These are phyloP conservation scores for Vachellia collinsii DNA, from an alignment of 306 rosid species.

Conservation along the genomic window DNA sequence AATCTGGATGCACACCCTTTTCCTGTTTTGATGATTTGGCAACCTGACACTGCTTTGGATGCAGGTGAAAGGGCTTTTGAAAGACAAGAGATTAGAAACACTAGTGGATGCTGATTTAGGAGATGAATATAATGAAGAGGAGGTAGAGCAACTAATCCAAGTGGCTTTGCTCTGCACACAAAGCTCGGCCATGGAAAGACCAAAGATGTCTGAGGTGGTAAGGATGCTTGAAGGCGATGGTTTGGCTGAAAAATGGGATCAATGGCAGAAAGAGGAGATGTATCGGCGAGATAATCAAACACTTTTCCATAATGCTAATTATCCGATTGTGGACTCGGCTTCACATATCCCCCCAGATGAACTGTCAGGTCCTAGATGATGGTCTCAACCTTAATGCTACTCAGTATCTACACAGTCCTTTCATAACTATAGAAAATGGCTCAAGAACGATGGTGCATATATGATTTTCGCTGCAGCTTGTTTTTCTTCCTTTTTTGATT, in stretches of 20 bases:
- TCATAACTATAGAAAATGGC: not conserved
- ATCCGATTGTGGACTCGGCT: constrained; percentile 51
- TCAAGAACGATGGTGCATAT: constrained; percentile 35
- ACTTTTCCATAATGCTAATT: constrained; percentile 35
- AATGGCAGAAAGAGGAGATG: constrained; percentile 65
- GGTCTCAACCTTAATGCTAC: not conserved
- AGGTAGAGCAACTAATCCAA: constrained; percentile 72
- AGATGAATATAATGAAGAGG: constrained; percentile 47
- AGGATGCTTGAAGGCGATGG: constrained; percentile 85
- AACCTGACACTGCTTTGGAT: too few relatives aligned
- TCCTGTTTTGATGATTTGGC: too few relatives aligned
- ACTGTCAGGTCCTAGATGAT: constrained; percentile 71
- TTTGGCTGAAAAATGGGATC: constrained; percentile 72
- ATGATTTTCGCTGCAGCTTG: constrained; percentile 24
- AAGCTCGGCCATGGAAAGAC: constrained; percentile 58
- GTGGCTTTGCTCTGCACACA: constrained; percentile 69
- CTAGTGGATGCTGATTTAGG: constrained; percentile 62
- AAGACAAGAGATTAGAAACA: constrained; percentile 59
- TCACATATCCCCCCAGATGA: constrained; percentile 60
- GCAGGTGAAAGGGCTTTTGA: constrained; percentile 68
- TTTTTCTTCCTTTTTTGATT: not conserved
- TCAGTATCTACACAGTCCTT: not conserved
- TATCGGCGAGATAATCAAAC: constrained; percentile 48
- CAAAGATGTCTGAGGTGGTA: constrained; percentile 77
- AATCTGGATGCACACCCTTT: too few relatives aligned